These are phyloP conservation scores for Aechmea fasciata DNA, from an alignment of 176 grass and related monocot genomes.

Conservation along the genomic window DNA sequence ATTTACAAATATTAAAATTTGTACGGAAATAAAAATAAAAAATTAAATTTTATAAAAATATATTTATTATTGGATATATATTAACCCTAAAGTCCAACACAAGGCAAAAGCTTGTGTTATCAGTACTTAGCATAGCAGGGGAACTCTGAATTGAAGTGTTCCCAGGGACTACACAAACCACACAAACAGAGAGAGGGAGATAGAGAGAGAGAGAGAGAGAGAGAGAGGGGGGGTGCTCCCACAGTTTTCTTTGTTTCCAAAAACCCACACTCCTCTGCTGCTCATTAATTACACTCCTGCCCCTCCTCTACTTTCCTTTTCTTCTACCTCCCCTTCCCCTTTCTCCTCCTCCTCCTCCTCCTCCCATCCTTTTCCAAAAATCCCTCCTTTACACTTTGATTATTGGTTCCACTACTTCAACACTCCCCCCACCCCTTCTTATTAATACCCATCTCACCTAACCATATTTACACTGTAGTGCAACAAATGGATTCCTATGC, in stretches of 20 bases:
- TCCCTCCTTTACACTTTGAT: neutral
- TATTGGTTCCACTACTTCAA: neutral
- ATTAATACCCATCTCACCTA: neutral
- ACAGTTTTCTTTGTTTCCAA: neutral
- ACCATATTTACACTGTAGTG: neutral
- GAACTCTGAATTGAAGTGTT: too few relatives aligned
- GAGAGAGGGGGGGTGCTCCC: neutral
- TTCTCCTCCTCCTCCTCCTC: neutral
- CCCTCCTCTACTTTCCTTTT: neutral
- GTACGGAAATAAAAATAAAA: too few relatives aligned
- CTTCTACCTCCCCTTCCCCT: neutral
- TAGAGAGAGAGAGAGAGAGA: too few relatives aligned
- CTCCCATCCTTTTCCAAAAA: neutral
- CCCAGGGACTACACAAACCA: too few relatives aligned
- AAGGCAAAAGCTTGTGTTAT: too few relatives aligned
- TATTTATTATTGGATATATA: too few relatives aligned
- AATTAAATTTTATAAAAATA: too few relatives aligned
- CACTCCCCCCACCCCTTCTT: neutral
- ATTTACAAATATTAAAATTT: too few relatives aligned
- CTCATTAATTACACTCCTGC: neutral
- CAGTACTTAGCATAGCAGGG: too few relatives aligned
- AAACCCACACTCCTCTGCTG: neutral
- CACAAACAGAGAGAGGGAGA: too few relatives aligned
- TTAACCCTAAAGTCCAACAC: too few relatives aligned
- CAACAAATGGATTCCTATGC: neutral